Percentiles rank a stretch among this genome's conserved stretches.
Evolutionary conservation across 106 monocot species (phyloP).

Genomic region (Acorus calamus): DNA sequence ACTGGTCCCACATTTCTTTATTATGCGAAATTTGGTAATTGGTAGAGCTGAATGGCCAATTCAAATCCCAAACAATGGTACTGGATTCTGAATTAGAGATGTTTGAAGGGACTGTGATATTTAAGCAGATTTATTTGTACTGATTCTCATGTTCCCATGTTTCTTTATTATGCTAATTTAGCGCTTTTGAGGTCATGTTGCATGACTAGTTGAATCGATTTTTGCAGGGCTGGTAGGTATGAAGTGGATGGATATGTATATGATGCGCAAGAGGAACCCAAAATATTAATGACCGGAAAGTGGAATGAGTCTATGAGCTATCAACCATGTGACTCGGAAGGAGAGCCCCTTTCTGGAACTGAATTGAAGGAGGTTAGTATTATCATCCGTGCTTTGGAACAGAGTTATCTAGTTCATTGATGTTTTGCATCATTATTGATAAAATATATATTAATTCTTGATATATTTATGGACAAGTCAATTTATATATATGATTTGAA

Average conservation of each 20-base stretch:
- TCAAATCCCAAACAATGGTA: too few species aligned
- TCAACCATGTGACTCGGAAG: constrained; percentile 91
- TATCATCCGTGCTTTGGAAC: too few species aligned
- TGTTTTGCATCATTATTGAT: too few species aligned
- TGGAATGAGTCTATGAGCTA: constrained; percentile 89
- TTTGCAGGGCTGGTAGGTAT: constrained; percentile 63
- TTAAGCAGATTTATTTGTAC: not conserved
- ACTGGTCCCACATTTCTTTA: too few species aligned
- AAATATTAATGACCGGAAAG: constrained; percentile 87
- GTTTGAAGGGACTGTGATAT: too few species aligned
- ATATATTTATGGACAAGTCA: too few species aligned
- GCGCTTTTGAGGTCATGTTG: not conserved
- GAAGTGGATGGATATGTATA: constrained; percentile 98
- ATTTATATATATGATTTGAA: too few species aligned
- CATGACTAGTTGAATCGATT: not conserved
- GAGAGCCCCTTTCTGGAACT: constrained; percentile 83
- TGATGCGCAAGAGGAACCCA: constrained; percentile 78
- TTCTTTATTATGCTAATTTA: not conserved
- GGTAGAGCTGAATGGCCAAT: too few species aligned
- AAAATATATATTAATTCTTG: too few species aligned
- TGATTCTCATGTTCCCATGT: not conserved
- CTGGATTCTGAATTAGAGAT: too few species aligned
- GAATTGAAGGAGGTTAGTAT: constrained; percentile 69
- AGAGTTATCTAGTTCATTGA: too few species aligned
- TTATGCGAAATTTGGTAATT: too few species aligned